phyloP scores from a whole-genome alignment of 139 green algal species.

The Chlorella sorokiniana region DNA sequence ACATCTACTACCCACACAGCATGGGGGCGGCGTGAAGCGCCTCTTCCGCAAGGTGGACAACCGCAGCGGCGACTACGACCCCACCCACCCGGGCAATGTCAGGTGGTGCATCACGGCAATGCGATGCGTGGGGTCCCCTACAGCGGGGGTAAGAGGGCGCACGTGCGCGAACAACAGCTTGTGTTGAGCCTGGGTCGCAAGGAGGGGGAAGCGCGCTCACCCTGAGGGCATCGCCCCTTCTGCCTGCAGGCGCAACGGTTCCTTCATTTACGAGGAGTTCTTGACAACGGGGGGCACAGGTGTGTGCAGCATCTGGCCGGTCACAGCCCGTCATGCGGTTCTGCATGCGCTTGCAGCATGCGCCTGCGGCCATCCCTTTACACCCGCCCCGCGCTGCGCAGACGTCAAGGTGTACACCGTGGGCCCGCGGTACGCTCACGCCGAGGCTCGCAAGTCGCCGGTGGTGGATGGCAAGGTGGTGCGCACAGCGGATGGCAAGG shows the following conservation, averaged over 20 bases:
- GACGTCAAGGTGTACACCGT: slow-evolving; percentile 98
- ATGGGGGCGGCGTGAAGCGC: slow-evolving; percentile 97
- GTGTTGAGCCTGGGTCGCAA: no score
- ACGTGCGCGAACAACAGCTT: no score
- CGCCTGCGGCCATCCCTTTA: not conserved
- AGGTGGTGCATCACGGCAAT: slow-evolving; percentile 29
- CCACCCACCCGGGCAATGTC: slow-evolving; percentile 79
- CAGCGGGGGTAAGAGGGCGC: no score
- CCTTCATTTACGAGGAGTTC: slow-evolving; percentile 99
- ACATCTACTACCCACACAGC: slow-evolving; percentile 97
- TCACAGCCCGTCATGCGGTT: not conserved
- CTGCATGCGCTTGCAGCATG: not conserved
- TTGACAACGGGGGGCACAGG: slow-evolving; percentile 91
- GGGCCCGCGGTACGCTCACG: slow-evolving; percentile 93
- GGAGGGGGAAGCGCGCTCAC: no score
- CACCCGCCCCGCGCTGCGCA: not conserved
- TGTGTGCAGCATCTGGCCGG: not conserved
- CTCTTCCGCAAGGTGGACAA: slow-evolving; percentile 97
- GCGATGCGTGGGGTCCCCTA: not conserved
- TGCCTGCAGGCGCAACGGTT: slow-evolving; percentile 75
- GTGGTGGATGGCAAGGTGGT: slow-evolving; percentile 96
- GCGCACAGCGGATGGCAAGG: slow-evolving; percentile 86
- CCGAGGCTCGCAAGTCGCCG: slow-evolving; percentile 95
- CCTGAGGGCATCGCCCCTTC: not conserved
- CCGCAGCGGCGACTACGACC: slow-evolving; percentile 82